Base-by-base conservation (phyloP, 495 filamentous ascomycete species). In the Alectoria sarmentosa region DNA sequence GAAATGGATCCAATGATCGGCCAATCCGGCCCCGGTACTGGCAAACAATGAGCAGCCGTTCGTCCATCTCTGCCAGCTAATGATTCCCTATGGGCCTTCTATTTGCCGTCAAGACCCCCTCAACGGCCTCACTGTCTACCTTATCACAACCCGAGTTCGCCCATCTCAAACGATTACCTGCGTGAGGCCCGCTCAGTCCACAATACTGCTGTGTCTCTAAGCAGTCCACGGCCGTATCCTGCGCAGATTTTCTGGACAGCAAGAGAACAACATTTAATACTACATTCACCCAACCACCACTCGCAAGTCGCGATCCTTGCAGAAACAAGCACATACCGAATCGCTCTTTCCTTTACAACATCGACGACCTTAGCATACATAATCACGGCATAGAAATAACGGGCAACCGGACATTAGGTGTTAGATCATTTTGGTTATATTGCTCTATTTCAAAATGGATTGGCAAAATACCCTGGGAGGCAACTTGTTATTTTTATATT, bases 401-500 rank as follows among this genome's bases (percentile, higher is more conserved):
- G 62, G 62, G 66, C 66, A 67, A 65, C 26, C 62, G 34, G 42
- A 38, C 38, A 36, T 32, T 32, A 62, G 54, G 37, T 48, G 62
- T 66, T 65, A 30, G n/a, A n/a, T n/a, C n/a, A n/a, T n/a, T n/a
- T n/a, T n/a, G 54, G 8, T 19, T 32, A 9, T 34, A 55, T 34
- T 55, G 28, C 28, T 32, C 10, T 36, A 57, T 19, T 42, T 65
- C 14, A 60, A 56, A 37, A 54, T 8, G 30, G 52, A 21, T 54
- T 37, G 49, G 63, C 30, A 46, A 63, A 66, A 65, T 65, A 64
- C 66, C 66, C 63, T 60, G 66, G 66, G 66, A 62, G 66, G 66
- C 57, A 62, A 23, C 62, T 55, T 17, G 14, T 52, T 2, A 34
- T 55, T 15, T 54, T 54, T 55, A 34, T 55, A 55, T 19, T 34